Base-by-base conservation (phyloP, 129 eudicot species). In the Logfia minima region DNA sequence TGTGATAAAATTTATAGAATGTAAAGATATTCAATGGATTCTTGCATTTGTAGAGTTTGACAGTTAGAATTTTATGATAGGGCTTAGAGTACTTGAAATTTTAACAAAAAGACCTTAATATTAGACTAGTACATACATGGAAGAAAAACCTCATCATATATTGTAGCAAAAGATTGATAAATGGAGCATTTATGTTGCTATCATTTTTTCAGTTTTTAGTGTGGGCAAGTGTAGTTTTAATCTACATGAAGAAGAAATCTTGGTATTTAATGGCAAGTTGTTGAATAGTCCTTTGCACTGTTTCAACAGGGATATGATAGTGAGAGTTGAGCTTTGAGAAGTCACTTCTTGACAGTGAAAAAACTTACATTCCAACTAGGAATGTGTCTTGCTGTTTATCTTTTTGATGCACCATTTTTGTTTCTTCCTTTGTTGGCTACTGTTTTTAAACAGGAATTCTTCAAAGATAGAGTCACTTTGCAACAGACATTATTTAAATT, bases 311-410 rank as follows among this genome's bases (percentile, higher is more conserved):
- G 72, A 68, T 68, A 26, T 81, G 84, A 68, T 81, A 17, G 79
- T 75, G 84, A 81, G 84, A 29, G 80, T 75, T 81, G 84, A 75
- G 41, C 71, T 81, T 81, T 81, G 84, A 56, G 55, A 81, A 81
- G 84, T 75, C 84, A 81, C 84, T 81, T 81, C 84, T 68, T 68
- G 84, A 80, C 84, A 60, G 76, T 66, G 14, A 80, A 56, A 80
- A 66, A 73, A 26, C 51, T 39, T 67, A 68, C 65, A 80, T 80
- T 80, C 71, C 80, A 68, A 75, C 66, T 75, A 58, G 35, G 76
- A 32, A 80, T 74, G 79, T 55, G 53, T 55, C 71, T 72, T 52
- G 48, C 51, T 75, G 72, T 64, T 73, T 59, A 81, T 80, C 80
- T 74, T 80, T 74, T 67, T 43, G 68, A 62, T 73, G 84, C 79